These are phyloP conservation scores for Botrytis tulipae DNA, from an alignment of 2,329 filamentous ascomycete genomes.

Conservation along the genomic window DNA sequence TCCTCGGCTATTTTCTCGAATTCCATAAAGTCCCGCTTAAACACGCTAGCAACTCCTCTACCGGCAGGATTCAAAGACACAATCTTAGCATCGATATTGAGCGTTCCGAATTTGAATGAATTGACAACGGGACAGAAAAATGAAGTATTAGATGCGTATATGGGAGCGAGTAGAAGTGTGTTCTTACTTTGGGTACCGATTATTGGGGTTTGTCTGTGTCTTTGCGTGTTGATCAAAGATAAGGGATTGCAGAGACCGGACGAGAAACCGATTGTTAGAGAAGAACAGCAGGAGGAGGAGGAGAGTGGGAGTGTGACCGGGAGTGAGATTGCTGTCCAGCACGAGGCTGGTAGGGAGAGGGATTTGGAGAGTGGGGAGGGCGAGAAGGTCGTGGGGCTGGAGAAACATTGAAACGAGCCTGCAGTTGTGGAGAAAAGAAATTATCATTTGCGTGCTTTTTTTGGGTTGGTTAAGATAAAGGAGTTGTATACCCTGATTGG, in stretches of 20 bases:
- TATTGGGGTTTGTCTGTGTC: constrained; percentile 49
- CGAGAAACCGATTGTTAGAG: constrained; percentile 23
- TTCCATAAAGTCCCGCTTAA: constrained; percentile 33
- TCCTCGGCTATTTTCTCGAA: constrained; percentile 51
- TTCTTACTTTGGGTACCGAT: constrained; percentile 57
- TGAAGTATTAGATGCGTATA: constrained; percentile 50
- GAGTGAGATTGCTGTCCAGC: background rate
- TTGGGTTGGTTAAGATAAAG: background rate
- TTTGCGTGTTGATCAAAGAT: constrained; percentile 52
- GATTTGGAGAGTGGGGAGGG: background rate
- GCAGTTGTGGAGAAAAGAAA: background rate
- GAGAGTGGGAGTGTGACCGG: background rate
- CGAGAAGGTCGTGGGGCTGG: background rate
- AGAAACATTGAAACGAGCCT: background rate
- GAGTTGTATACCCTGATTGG: background rate
- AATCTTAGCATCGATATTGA: constrained; percentile 33
- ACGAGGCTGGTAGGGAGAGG: background rate
- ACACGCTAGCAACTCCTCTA: constrained; percentile 24
- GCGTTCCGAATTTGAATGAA: constrained; percentile 29
- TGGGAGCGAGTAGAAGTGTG: constrained; percentile 52
- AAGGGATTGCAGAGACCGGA: constrained; percentile 44
- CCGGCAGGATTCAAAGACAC: constrained; percentile 24
- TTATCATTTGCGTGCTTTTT: background rate
- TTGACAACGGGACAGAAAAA: constrained; percentile 32
- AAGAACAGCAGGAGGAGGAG: background rate